Base-by-base conservation (phyloP, 805 yeast species). In the Yarrowia yakushimensis region DNA sequence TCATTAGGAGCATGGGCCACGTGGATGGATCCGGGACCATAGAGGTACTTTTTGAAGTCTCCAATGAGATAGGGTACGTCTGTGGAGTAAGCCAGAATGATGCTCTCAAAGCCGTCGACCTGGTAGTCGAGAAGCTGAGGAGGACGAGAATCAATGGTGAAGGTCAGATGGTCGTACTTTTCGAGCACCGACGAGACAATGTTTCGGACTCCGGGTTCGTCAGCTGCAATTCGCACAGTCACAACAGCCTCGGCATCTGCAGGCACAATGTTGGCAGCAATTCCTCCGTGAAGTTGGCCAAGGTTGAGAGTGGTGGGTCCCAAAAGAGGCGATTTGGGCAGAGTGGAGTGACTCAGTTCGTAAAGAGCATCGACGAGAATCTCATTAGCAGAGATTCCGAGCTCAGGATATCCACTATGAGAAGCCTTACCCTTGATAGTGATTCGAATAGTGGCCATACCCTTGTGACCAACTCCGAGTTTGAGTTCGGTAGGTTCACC, bases 401-500 rank as follows among this genome's bases (percentile, higher is more conserved):
- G 74, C 52, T 85, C 81, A 9, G 92, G 92, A 71, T 86, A 85
- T 1, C 90, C 90, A 2, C 86, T 82, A 69, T 86, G 91, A 4
- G 84, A 74, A 1, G 88, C 81, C 62, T 78, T 76, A 3, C 90
- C 90, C n/a, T 69, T 66, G n/a, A 79, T 82, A 17, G 70, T 64
- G 25, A 84, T 64, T 5, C 74, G 69, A 34, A 80, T 78, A 60
- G 74, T 67, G 45, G 76, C 80, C 36, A 78, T 73, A 15, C 90
- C 90, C 71, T 86, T 86, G 69, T 86, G 92, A 12, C 90, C 91
- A 5, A 81, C 81, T 13, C 87, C 89, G 20, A 86, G 75, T 67
- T 82, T 84, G 69, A 81, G 76, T 66, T 85, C 90, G 0, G 92
- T 86, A 11, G 92, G 92, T 70, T 86, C 92, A 12, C 91, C 91